phyloP scores from a whole-genome alignment of 306 rosid genomes.

The Cucurbita maxima region DNA sequence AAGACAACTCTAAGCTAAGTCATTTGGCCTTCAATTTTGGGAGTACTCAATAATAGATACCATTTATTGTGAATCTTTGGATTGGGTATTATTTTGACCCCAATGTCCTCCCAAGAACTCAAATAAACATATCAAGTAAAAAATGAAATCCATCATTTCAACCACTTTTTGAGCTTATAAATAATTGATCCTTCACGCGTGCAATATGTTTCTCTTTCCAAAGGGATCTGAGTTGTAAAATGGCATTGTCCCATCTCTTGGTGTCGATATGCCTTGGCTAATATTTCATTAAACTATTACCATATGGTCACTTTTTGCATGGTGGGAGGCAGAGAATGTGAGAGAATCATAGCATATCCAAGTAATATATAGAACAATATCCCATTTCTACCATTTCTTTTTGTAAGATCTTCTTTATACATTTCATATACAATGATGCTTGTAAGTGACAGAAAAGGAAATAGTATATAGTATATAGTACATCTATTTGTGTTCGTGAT shows the following conservation, averaged over 20 bases:
- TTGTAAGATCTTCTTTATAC: not conserved
- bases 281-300: conserved; percentile 2
- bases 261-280: conserved; percentile 3
- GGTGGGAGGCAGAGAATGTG: conserved; percentile 6
- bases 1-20: not conserved
- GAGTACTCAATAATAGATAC: not conserved
- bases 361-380: not conserved
- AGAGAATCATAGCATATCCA: conserved; percentile 2
- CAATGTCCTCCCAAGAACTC: not conserved
- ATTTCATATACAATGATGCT: not conserved
- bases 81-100: conserved; percentile 1
- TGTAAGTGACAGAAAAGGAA: not conserved
- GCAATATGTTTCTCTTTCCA: not conserved
- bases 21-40: not conserved
- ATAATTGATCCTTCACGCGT: conserved; percentile 6
- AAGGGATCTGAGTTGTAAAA: conserved; percentile 3
- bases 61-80: not conserved
- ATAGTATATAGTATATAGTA: not conserved
- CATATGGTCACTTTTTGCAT: not conserved
- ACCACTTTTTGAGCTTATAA: not conserved
- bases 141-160: not conserved
- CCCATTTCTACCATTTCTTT: not conserved
- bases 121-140: not conserved
- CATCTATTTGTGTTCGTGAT: not conserved
- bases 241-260: not conserved